Evolutionary conservation across 176 grass and related monocot species (phyloP).

Genomic region (Hordeum marinum): DNA sequence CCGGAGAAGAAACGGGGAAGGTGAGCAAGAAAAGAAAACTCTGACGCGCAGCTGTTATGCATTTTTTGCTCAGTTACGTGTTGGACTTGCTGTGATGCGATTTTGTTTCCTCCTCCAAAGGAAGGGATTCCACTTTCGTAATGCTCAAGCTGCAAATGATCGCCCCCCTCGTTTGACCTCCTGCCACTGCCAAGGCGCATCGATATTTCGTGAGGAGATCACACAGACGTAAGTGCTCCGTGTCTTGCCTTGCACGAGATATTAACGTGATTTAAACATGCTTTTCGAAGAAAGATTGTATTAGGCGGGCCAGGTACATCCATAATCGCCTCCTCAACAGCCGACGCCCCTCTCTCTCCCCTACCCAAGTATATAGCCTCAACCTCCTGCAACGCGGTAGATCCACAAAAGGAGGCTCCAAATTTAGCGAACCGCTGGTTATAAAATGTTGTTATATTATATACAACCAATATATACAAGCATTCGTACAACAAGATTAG

Average conservation of each 20-base stretch:
- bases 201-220: neutral
- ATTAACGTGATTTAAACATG: neutral
- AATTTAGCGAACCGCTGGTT: too few species aligned
- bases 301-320: too few species aligned
- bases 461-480: too few species aligned
- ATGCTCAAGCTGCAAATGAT: neutral
- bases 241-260: neutral
- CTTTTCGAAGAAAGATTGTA: neutral
- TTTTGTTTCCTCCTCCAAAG: neutral
- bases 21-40: conserved; percentile 39
- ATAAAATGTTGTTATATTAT: too few species aligned
- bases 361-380: too few species aligned
- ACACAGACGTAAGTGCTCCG: neutral
- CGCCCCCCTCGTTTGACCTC: neutral
- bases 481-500: too few species aligned
- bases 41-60: conserved; percentile 13
- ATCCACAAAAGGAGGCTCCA: too few species aligned
- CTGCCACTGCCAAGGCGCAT: conserved; percentile 11
- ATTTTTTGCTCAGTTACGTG: neutral
- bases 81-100: neutral
- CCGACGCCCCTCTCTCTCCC: too few species aligned
- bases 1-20: conserved; percentile 24
- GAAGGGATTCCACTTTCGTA: neutral
- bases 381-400: too few species aligned
- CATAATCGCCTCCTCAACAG: too few species aligned